Conservation (phyloP, 2,329 filamentous ascomycete genomes). For the Scytalidium lignicola region DNA sequence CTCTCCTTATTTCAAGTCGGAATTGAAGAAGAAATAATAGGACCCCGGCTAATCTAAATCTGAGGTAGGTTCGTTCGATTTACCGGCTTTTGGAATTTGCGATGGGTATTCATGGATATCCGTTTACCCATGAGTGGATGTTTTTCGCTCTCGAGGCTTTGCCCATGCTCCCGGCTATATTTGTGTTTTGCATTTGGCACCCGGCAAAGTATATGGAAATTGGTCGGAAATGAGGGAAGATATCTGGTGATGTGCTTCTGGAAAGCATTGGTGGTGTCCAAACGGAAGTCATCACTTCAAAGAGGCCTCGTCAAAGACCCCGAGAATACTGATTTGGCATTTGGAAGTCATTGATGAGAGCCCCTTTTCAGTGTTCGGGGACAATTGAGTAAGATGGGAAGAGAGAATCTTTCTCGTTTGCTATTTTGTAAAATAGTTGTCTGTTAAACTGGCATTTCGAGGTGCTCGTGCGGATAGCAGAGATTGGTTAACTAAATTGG, state of each 20-base stretch:
- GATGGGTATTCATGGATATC: slow-evolving; percentile 44
- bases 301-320: background rate
- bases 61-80: slow-evolving; percentile 43
- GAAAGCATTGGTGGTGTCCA: background rate
- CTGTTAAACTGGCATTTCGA: too few relatives aligned
- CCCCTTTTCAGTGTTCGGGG: too few relatives aligned
- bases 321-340: too few relatives aligned
- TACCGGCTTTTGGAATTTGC: slow-evolving; percentile 50
- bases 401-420: too few relatives aligned
- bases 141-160: slow-evolving; percentile 47
- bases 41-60: slow-evolving; percentile 10
- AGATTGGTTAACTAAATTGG: too few relatives aligned
- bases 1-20: background rate
- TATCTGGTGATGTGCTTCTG: background rate
- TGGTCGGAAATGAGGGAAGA: background rate
- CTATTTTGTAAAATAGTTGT: too few relatives aligned
- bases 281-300: background rate
- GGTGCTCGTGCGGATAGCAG: too few relatives aligned
- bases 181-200: slow-evolving; percentile 44
- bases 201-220: slow-evolving; percentile 34
- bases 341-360: too few relatives aligned
- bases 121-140: slow-evolving; percentile 46
- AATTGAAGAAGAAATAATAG: background rate
- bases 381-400: too few relatives aligned
- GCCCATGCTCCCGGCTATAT: slow-evolving; percentile 42